A percentile compares a stretch with the other conserved stretches of the same genome.
These are phyloP conservation scores for Coniochaeta pulveracea DNA, from an alignment of 2,329 filamentous ascomycete genomes.

Conservation along the genomic window DNA sequence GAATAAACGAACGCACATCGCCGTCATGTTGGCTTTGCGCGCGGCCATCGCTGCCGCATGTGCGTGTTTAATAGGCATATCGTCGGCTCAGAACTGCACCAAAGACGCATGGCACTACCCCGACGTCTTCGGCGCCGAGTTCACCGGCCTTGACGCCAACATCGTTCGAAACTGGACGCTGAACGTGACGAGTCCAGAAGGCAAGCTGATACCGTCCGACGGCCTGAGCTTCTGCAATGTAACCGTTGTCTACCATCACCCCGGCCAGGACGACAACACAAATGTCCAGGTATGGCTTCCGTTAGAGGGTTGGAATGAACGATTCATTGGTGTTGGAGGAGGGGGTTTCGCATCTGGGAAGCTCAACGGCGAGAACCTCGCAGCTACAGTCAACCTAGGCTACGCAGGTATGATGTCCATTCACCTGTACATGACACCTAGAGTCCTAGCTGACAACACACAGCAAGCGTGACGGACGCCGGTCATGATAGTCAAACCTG, in stretches of 20 bases:
- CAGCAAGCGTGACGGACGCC: conserved; percentile 4
- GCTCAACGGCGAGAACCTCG: conserved; percentile 4
- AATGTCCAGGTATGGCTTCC: conserved; percentile 24
- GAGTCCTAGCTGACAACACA: too few species aligned
- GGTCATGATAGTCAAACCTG: conserved; percentile 2
- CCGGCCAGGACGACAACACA: conserved; percentile 24
- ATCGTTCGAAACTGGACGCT: not conserved
- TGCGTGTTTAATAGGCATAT: too few species aligned
- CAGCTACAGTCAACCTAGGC: not conserved
- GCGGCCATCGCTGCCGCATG: too few species aligned
- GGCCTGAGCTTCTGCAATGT: conserved; percentile 25
- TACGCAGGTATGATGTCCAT: conserved; percentile 1
- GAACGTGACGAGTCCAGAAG: not conserved
- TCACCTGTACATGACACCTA: not conserved
- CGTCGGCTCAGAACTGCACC: too few species aligned
- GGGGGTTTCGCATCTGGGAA: conserved; percentile 18
- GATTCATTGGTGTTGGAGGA: conserved; percentile 25
- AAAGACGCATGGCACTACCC: not conserved
- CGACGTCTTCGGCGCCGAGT: not conserved
- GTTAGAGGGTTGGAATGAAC: conserved; percentile 22
- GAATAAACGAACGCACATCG: too few species aligned
- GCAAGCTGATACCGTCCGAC: not conserved
- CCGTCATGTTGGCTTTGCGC: too few species aligned
- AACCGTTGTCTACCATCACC: conserved; percentile 28
- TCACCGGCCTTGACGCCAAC: not conserved